Evolutionary conservation across 192 early-diverging fungal genomes (phyloP), one percentile per base, ranked within the genome.

Genomic region (Entrophospora sp.): DNA sequence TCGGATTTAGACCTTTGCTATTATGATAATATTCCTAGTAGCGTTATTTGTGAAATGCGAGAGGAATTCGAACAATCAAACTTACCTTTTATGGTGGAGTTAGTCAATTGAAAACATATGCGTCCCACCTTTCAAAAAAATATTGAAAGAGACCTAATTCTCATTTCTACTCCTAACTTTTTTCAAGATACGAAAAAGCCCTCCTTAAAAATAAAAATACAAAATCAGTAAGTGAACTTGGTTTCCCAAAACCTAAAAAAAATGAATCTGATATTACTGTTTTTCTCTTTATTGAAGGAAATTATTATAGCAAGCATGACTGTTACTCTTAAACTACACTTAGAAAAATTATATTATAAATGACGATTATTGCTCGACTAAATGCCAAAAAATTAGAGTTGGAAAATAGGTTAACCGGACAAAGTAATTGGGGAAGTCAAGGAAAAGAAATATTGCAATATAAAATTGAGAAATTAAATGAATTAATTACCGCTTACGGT

Each of bases 1-100:
- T 58, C 56, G 2, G 56, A 58, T 37, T 58, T 58, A 38, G 56
- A 58, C 31, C 25, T 58, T 22, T 58, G 56, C 24, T 58, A 58
- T 58, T 2, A 57, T 2, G 34, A 58, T 20, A 22, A 58, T 18
- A 37, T 58, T 12, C 56, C 56, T 2, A 1, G 4, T 22, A 6
- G 4, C 4, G 34, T 37, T 5, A 37, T 58, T n/a, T 6, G 56
- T 24, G n/a, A 37, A 1, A 32, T 58, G 13, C 4, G 14, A 4
- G 56, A 58, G 35, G 56, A 37, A 37, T 58, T 58, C 2, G 56
- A 37, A 20, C 2, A 58, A 22, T 37, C 35, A 0, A 31, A 58
- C 18, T 37, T 58, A 14, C 56, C 56, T 58, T 58, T 58, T 37
- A 36, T 20, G 3, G 56, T 58, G 2, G 56, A 58, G 5, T 36